phyloP scores from a whole-genome alignment of 345 rosid genomes.

The Eucalyptus viminalis region DNA sequence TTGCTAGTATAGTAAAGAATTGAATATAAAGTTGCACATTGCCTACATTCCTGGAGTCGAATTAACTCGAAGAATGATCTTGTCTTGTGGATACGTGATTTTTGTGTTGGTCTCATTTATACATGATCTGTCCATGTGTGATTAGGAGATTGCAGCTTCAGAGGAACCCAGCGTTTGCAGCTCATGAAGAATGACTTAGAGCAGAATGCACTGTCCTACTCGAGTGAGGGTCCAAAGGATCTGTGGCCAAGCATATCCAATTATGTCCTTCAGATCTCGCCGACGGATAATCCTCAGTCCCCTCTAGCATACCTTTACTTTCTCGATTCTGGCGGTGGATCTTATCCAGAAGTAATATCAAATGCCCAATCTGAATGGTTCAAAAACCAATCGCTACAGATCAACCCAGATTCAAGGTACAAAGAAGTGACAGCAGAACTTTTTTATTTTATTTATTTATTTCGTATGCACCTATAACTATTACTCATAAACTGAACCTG shows the following conservation, averaged over 20 bases:
- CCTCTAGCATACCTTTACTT: slow-evolving; percentile 51
- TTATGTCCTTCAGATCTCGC: slow-evolving; percentile 38
- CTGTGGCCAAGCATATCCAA: slow-evolving; percentile 86
- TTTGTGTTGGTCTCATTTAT: not conserved
- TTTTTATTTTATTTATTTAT: too few relatives aligned
- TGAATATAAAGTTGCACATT: not conserved
- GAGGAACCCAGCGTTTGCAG: slow-evolving; percentile 46
- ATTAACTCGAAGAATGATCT: not conserved
- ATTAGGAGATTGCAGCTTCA: slow-evolving; percentile 32
- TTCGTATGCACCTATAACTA: not conserved
- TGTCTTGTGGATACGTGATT: not conserved
- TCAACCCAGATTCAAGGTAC: slow-evolving; percentile 64
- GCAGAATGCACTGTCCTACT: slow-evolving; percentile 27
- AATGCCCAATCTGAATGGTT: slow-evolving; percentile 76
- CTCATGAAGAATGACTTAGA: slow-evolving; percentile 43
- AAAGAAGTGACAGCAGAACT: not conserved
- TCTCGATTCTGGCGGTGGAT: slow-evolving; percentile 92
- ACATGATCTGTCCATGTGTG: not conserved
- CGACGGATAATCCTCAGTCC: slow-evolving; percentile 13
- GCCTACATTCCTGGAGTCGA: not conserved
- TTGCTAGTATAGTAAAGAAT: not conserved
- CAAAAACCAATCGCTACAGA: slow-evolving; percentile 23
- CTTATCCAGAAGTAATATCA: slow-evolving; percentile 77
- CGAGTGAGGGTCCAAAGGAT: slow-evolving; percentile 42
- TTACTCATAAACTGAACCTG: not conserved